phyloP scores from a whole-genome alignment of 179 eudicot genomes.

The Pouteria campechiana region DNA sequence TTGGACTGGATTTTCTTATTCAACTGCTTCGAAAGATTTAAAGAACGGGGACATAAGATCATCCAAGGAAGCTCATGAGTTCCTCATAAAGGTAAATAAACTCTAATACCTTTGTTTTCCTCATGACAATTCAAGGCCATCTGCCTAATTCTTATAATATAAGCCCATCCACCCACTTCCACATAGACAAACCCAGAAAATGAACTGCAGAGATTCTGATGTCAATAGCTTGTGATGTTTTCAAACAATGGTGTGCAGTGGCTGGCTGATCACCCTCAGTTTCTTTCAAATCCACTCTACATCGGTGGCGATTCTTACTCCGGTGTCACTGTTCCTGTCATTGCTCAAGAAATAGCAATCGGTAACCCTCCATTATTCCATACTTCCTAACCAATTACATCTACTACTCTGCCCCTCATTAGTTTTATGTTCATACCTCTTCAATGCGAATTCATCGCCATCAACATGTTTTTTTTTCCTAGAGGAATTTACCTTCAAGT shows the following conservation, averaged over 20 bases:
- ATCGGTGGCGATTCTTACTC: conserved; percentile 56
- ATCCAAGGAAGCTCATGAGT: conserved; percentile 31
- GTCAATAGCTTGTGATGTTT: not conserved
- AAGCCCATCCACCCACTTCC: too few species aligned
- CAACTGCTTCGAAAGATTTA: conserved; percentile 25
- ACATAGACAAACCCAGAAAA: too few species aligned
- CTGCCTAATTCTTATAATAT: too few species aligned
- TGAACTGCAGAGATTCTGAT: too few species aligned
- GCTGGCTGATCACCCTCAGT: conserved; percentile 27
- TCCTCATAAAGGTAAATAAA: conserved; percentile 38
- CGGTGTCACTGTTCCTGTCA: conserved; percentile 41
- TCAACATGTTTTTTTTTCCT: too few species aligned
- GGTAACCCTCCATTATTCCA: conserved; percentile 17
- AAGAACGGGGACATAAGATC: conserved; percentile 23
- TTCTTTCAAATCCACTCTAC: conserved; percentile 33
- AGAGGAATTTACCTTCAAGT: too few species aligned
- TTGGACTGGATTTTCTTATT: conserved; percentile 57
- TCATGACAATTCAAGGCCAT: too few species aligned
- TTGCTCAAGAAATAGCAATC: conserved; percentile 23
- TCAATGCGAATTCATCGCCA: too few species aligned
- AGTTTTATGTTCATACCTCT: too few species aligned
- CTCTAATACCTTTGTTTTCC: not conserved
- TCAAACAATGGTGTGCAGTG: conserved; percentile 15
- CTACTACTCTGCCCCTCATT: too few species aligned
- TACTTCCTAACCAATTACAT: too few species aligned